Evolutionary conservation across 257 asterid species (phyloP), one percentile per base, ranked within the genome.

Genomic region (Nicotiana tabacum): DNA sequence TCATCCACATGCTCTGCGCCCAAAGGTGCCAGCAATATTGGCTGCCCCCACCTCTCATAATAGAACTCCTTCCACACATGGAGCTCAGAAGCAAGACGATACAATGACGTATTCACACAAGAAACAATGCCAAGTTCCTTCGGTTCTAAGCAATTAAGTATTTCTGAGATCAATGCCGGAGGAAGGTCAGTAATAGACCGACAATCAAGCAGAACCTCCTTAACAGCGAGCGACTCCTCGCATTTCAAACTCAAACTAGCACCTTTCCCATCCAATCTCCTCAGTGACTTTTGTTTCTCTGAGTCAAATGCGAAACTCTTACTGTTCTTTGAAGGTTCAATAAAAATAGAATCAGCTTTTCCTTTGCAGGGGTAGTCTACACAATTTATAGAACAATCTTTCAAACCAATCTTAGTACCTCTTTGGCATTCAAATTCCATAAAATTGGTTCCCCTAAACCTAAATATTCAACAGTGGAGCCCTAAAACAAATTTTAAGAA

Each of bases 341-440:
- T 77, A 82, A 83, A 91, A 87, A 65, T 79, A 37, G 89, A 81
- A 16, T 70, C 83, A 83, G 79, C 66, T 81, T 85, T 85, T 61
- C 56, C 83, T 8, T 66, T 69, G 66, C 76, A 84, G 82, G 81
- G 84, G 81, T 76, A 82, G 86, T 83, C 88, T 83, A 85, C 83
- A 82, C 83, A 84, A 85, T 91, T 83, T 53, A 81, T 46, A 55
- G 84, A 81, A 60, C 77, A 80, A 61, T 85, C 87, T 81, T 83
- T 84, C 80, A 83, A 85, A 76, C 76, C 84, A 81, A 82, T 84
- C 77, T 88, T 81, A 80, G 85, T 90, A 91, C 64, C 86, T 87
- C 83, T 78, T 80, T 88, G 98, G 98, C 97, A 94, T 86, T 92
- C 98, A 90, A 91, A 93, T 93, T 88, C 99, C 99, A 96, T 96